Evolutionary conservation across 139 green algal species (phyloP).

Genomic region (Closterium sp.): DNA sequence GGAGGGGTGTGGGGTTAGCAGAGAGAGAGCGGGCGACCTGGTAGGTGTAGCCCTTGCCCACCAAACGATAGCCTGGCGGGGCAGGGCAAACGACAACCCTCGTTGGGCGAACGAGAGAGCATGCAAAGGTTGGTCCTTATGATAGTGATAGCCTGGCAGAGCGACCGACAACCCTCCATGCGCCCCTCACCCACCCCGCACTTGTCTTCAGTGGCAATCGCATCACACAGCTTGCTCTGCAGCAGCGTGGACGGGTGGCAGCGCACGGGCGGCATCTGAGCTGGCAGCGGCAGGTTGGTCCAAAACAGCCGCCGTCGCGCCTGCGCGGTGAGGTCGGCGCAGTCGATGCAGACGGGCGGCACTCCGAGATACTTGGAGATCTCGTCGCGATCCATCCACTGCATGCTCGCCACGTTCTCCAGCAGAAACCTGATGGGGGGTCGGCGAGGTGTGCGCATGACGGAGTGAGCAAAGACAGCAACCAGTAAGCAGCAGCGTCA

Average conservation of each 20-base stretch:
- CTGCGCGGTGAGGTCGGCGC: constrained; percentile 6
- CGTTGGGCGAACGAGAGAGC: too few relatives aligned
- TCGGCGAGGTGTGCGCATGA: too few relatives aligned
- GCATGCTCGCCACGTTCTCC: constrained; percentile 35
- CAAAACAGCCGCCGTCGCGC: constrained; percentile 8
- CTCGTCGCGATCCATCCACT: constrained; percentile 15
- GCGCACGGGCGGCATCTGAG: constrained; percentile 3
- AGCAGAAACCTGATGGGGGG: constrained; percentile 18
- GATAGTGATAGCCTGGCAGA: too few relatives aligned
- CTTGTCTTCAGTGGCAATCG: constrained; percentile 4
- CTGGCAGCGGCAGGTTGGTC: constrained; percentile 25
- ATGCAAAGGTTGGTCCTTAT: too few relatives aligned
- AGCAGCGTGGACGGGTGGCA: constrained; percentile 2
- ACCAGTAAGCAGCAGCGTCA: too few relatives aligned
- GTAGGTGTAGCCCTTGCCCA: too few relatives aligned
- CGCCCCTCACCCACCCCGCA: neutral
- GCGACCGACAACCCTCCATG: too few relatives aligned
- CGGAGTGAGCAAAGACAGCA: too few relatives aligned
- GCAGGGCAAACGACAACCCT: too few relatives aligned
- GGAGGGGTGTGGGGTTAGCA: too few relatives aligned
- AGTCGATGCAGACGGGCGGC: constrained; percentile 12
- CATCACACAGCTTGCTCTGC: neutral
- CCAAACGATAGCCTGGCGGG: too few relatives aligned
- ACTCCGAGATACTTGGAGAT: constrained; percentile 30
- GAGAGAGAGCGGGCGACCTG: too few relatives aligned